These are phyloP conservation scores for Populus pruinosa DNA, from an alignment of 345 rosid genomes.

Conservation along the genomic window DNA sequence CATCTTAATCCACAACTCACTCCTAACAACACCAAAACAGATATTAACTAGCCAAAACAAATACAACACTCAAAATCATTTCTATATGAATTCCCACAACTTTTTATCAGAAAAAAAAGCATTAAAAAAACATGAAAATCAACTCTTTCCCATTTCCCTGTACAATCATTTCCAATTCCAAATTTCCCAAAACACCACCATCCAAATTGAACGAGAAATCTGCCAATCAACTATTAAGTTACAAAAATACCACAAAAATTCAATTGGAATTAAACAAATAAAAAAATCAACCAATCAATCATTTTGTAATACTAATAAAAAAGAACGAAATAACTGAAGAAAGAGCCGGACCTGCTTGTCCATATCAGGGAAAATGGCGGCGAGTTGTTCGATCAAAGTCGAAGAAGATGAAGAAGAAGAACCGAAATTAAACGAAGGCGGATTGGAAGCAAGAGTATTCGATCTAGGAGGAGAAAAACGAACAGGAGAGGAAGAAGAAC, in stretches of 20 bases:
- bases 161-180: background rate
- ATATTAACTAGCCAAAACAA: background rate
- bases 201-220: background rate
- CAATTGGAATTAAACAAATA: background rate
- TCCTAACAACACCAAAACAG: background rate
- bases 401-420: constrained; percentile 18
- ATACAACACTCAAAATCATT: background rate
- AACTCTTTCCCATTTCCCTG: background rate
- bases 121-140: background rate
- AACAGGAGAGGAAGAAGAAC: constrained; percentile 57
- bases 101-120: background rate
- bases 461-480: constrained; percentile 53
- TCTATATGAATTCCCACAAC: background rate
- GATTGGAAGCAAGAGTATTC: constrained; percentile 17
- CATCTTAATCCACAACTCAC: background rate
- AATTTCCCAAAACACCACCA: background rate
- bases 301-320: background rate
- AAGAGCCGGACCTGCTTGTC: constrained; percentile 55
- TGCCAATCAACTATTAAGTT: background rate
- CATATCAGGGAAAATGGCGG: constrained; percentile 68
- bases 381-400: constrained; percentile 47
- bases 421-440: background rate
- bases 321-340: too few species aligned
- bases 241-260: background rate
- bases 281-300: background rate